These are phyloP conservation scores for Escovopsis sp. DNA, from an alignment of 2,329 filamentous ascomycete genomes.

Conservation along the genomic window DNA sequence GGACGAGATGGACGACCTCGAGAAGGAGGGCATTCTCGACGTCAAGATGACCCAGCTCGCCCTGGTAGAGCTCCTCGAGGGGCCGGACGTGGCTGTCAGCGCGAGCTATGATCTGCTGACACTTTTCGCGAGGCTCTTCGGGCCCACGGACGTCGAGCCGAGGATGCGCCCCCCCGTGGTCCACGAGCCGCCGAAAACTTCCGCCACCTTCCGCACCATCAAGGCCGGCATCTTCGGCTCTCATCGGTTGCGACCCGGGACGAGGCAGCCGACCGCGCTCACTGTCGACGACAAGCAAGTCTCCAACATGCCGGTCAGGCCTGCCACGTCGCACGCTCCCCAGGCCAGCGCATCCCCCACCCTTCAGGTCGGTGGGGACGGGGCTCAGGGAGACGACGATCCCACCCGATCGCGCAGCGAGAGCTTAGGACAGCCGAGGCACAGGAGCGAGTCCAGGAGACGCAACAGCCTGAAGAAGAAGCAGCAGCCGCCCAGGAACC, in stretches of 20 bases:
- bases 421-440: slow-evolving; percentile 18
- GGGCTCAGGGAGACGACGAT: slow-evolving; percentile 21
- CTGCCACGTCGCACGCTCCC: slow-evolving; percentile 31
- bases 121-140: slow-evolving; percentile 71
- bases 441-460: slow-evolving; percentile 32
- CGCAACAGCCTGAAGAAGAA: slow-evolving; percentile 38
- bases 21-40: slow-evolving; percentile 80
- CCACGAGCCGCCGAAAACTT: slow-evolving; percentile 50
- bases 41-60: slow-evolving; percentile 90
- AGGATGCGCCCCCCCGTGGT: slow-evolving; percentile 24
- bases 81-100: slow-evolving; percentile 74
- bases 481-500: slow-evolving; percentile 28
- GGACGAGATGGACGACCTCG: slow-evolving; percentile 67
- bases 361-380: slow-evolving; percentile 62
- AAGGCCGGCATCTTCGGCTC: slow-evolving; percentile 66
- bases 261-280: slow-evolving; percentile 27
- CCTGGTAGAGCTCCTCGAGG: slow-evolving; percentile 70
- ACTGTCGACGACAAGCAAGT: slow-evolving; percentile 23
- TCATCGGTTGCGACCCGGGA: slow-evolving; percentile 26
- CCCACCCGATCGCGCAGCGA: slow-evolving; percentile 18
- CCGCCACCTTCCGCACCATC: slow-evolving; percentile 55
- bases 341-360: slow-evolving; percentile 39
- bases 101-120: slow-evolving; percentile 71
- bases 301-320: slow-evolving; percentile 13
- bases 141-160: slow-evolving; percentile 31